These are phyloP conservation scores for Talinum fruticosum DNA, from an alignment of 148 eudicot genomes.

Conservation along the genomic window DNA sequence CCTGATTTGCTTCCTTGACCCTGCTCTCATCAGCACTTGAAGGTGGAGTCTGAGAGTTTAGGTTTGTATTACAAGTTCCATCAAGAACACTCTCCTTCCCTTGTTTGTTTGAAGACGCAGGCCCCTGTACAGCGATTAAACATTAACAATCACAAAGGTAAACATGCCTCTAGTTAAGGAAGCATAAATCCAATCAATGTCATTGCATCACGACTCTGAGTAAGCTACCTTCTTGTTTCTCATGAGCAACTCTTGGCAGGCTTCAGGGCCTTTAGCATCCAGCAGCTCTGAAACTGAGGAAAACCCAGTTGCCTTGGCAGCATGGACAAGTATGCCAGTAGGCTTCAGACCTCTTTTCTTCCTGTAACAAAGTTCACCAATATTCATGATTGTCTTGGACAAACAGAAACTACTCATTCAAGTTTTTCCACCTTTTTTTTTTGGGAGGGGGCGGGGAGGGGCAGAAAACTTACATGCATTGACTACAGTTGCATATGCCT, in stretches of 20 bases:
- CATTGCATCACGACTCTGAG: conserved; percentile 28
- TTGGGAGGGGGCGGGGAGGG: too few species aligned
- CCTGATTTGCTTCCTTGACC: conserved; percentile 38
- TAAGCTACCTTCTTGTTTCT: conserved; percentile 23
- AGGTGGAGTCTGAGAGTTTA: conserved; percentile 21
- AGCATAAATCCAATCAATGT: neutral
- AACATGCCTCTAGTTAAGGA: neutral
- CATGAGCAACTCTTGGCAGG: conserved; percentile 21
- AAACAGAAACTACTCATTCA: neutral
- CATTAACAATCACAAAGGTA: conserved; percentile 1
- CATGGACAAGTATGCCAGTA: conserved; percentile 63
- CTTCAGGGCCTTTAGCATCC: conserved; percentile 43
- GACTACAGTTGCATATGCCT: conserved; percentile 91
- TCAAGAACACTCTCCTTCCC: conserved; percentile 58
- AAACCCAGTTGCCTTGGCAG: conserved; percentile 87
- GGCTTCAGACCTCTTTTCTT: conserved; percentile 77
- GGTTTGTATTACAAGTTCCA: conserved; percentile 27
- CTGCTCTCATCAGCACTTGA: conserved; percentile 16
- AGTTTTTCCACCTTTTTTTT: too few species aligned
- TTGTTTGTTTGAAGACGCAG: conserved; percentile 38
- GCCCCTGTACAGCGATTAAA: conserved; percentile 32
- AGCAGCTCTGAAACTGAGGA: conserved; percentile 82
- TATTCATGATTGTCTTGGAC: conserved; percentile 4
- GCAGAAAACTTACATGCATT: conserved; percentile 58
- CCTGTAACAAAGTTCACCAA: conserved; percentile 37